These are phyloP conservation scores for Pseudofabraea citricarpa DNA, from an alignment of 2,329 filamentous ascomycete genomes.

Conservation along the genomic window DNA sequence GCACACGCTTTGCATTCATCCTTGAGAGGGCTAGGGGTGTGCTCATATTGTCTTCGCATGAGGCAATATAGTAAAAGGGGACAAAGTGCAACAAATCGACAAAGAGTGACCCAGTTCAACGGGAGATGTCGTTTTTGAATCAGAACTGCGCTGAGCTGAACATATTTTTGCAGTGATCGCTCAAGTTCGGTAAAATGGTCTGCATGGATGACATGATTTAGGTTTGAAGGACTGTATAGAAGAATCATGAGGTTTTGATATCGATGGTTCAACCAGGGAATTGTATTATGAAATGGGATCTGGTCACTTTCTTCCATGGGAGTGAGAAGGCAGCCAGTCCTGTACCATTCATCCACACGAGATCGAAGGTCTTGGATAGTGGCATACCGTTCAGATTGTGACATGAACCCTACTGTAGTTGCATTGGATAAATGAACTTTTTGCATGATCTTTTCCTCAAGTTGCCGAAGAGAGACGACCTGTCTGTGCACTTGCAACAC, in stretches of 20 bases:
- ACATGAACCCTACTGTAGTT: conserved; percentile 40
- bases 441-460: conserved; percentile 36
- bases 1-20: conserved; percentile 32
- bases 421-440: conserved; percentile 39
- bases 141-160: conserved; percentile 36
- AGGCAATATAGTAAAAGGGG: conserved; percentile 32
- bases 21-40: conserved; percentile 18
- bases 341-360: conserved; percentile 1
- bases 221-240: conserved; percentile 37
- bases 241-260: conserved; percentile 26
- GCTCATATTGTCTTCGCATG: conserved; percentile 3
- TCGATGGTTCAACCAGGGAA: neutral
- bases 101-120: conserved; percentile 37
- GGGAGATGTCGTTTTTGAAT: conserved; percentile 39
- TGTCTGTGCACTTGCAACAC: conserved; percentile 40
- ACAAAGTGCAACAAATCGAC: conserved; percentile 33
- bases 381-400: conserved; percentile 38
- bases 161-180: conserved; percentile 35
- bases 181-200: conserved; percentile 31
- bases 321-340: conserved; percentile 1
- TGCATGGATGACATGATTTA: conserved; percentile 30
- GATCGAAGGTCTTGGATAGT: neutral
- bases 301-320: conserved; percentile 1
- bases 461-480: conserved; percentile 38
- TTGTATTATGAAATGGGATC: conserved; percentile 1